These are phyloP conservation scores for Aspergillus arachidicola DNA, from an alignment of 2,329 filamentous ascomycete species.

Conservation along the genomic window DNA sequence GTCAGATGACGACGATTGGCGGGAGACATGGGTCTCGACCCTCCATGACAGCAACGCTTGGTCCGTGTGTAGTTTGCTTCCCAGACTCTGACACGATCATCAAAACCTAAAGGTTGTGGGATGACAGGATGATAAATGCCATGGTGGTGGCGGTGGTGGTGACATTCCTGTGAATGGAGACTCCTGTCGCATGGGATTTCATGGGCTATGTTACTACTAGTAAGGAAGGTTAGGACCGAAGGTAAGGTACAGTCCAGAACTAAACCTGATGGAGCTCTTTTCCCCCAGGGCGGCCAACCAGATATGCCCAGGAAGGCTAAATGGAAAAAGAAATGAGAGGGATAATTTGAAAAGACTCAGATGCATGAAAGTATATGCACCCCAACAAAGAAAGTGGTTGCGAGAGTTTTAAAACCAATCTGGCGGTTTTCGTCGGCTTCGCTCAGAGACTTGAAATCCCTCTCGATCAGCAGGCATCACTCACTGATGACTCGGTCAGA, in stretches of 20 bases:
- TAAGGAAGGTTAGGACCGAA: background rate
- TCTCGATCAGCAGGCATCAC: background rate
- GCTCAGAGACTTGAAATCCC: background rate
- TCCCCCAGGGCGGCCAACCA: background rate
- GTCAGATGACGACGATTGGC: constrained; percentile 16
- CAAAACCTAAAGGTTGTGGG: background rate
- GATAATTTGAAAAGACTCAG: constrained; percentile 2
- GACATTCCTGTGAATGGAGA: background rate
- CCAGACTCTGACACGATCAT: background rate
- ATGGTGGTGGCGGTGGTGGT: background rate
- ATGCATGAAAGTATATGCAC: background rate
- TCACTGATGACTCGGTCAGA: constrained; percentile 20
- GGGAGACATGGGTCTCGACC: constrained; percentile 16
- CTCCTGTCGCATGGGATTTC: background rate
- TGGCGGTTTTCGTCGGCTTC: background rate
- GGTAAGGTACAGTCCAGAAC: constrained; percentile 1
- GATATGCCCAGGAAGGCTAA: background rate
- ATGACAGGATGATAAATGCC: constrained; percentile 1
- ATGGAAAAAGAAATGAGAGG: constrained; percentile 1
- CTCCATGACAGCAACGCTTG: constrained; percentile 19
- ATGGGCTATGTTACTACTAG: background rate
- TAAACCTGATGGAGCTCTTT: background rate
- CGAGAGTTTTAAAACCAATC: background rate
- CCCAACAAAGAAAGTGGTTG: background rate
- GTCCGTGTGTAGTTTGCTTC: constrained; percentile 17